phyloP scores from a whole-genome alignment of 257 asterid genomes.

The Sherardia arvensis region DNA sequence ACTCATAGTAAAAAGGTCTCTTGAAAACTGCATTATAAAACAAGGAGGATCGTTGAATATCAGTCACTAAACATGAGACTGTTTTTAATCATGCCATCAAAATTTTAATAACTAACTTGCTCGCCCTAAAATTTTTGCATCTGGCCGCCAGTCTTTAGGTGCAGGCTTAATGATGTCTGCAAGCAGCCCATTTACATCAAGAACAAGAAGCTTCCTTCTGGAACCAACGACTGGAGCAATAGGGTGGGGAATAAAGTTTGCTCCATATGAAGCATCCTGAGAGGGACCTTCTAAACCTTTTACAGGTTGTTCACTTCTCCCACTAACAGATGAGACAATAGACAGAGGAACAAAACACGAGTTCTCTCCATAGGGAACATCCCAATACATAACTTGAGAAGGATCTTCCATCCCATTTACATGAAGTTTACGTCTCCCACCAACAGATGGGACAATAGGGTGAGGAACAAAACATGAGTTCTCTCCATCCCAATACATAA shows the following conservation, averaged over 20 bases:
- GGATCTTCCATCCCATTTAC: too few relatives aligned
- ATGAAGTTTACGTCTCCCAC: too few relatives aligned
- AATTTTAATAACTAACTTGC: conserved; percentile 51
- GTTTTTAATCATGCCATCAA: neutral
- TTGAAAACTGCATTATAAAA: conserved; percentile 50
- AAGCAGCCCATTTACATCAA: conserved; percentile 87
- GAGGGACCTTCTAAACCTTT: neutral
- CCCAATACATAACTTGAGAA: too few relatives aligned
- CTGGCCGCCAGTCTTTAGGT: conserved; percentile 44
- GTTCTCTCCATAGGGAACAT: neutral
- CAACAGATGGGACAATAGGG: neutral
- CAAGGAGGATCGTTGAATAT: conserved; percentile 13
- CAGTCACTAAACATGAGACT: conserved; percentile 1
- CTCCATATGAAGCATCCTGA: neutral
- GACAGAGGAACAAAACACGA: neutral
- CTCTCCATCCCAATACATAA: neutral
- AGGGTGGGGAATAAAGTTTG: neutral
- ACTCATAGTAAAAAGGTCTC: conserved; percentile 77
- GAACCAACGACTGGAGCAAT: neutral
- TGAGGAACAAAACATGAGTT: neutral
- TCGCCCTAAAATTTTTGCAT: conserved; percentile 41
- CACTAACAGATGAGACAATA: neutral
- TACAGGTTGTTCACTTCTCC: neutral
- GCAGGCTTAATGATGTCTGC: conserved; percentile 66
- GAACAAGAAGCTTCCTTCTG: conserved; percentile 71